Conservation (phyloP, 306 rosid species). For the Datisca glomerata region DNA sequence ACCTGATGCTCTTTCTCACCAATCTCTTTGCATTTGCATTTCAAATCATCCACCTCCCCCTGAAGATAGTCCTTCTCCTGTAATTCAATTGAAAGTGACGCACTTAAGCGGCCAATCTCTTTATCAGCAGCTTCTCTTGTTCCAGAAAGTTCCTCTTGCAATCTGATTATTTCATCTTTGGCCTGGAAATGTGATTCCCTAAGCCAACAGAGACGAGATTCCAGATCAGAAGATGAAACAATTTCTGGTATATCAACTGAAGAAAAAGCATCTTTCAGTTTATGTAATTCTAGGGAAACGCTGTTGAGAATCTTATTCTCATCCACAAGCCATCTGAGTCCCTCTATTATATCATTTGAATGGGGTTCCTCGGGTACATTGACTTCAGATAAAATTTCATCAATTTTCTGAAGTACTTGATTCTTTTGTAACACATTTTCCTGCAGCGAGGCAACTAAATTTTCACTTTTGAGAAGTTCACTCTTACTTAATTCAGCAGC, state of each 20-base stretch:
- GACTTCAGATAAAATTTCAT: slow-evolving; percentile 46
- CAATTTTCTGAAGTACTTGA: slow-evolving; percentile 31
- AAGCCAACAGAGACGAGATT: slow-evolving; percentile 63
- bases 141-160: slow-evolving; percentile 45
- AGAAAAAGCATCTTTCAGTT: slow-evolving; percentile 42
- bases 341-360: slow-evolving; percentile 45
- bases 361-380: slow-evolving; percentile 35
- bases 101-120: slow-evolving; percentile 44
- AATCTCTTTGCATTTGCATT: slow-evolving; percentile 32
- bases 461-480: slow-evolving; percentile 46
- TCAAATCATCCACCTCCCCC: slow-evolving; percentile 51
- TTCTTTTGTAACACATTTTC: slow-evolving; percentile 38
- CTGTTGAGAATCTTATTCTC: slow-evolving; percentile 47
- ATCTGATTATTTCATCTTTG: slow-evolving; percentile 22
- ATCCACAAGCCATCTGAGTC: slow-evolving; percentile 56
- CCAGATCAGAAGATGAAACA: slow-evolving; percentile 52
- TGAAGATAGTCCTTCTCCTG: slow-evolving; percentile 63
- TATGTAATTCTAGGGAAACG: slow-evolving; percentile 40
- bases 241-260: slow-evolving; percentile 50
- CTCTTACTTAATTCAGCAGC: slow-evolving; percentile 55
- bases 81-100: slow-evolving; percentile 41
- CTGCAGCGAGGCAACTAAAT: slow-evolving; percentile 50
- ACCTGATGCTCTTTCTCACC: slow-evolving; percentile 37
- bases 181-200: slow-evolving; percentile 45
- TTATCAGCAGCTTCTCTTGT: slow-evolving; percentile 41